Percentiles rank a stretch among this genome's conserved stretches.
Conservation (phyloP, 2,329 filamentous ascomycete genomes). For the Tympanopsis confertula region DNA sequence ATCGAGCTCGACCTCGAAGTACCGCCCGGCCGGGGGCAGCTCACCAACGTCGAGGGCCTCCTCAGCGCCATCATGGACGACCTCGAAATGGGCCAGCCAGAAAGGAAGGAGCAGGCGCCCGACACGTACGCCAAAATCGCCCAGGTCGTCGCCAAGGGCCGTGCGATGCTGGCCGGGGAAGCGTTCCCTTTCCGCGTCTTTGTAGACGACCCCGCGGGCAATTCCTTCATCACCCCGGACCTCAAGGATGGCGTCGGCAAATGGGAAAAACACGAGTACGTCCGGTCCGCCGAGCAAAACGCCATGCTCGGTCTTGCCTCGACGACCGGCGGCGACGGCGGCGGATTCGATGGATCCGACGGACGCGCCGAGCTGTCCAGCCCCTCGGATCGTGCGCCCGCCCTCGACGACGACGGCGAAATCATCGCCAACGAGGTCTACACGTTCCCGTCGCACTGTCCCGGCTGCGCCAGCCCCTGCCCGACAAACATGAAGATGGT, state of each 20-base stretch:
- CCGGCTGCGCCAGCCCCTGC: slow-evolving; percentile 76
- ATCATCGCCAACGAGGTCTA: slow-evolving; percentile 90
- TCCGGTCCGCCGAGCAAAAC: slow-evolving; percentile 76
- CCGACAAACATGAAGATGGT: slow-evolving; percentile 98
- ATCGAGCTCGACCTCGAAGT: slow-evolving; percentile 91
- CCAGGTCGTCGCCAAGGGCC: slow-evolving; percentile 61
- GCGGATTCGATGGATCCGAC: slow-evolving; percentile 38
- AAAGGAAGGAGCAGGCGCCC: slow-evolving; percentile 64
- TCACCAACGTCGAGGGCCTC: slow-evolving; percentile 88
- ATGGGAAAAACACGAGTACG: slow-evolving; percentile 77
- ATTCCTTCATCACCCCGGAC: slow-evolving; percentile 91
- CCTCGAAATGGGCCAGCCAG: slow-evolving; percentile 70
- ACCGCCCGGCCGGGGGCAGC: slow-evolving; percentile 76
- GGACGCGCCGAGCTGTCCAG: slow-evolving; percentile 26
- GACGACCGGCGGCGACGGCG: slow-evolving; percentile 40
- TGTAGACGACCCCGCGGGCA: slow-evolving; percentile 84
- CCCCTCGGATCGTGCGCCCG: slow-evolving; percentile 22
- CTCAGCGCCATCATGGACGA: slow-evolving; percentile 69
- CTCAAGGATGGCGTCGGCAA: slow-evolving; percentile 71
- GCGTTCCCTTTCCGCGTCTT: slow-evolving; percentile 79
- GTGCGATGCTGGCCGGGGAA: slow-evolving; percentile 66
- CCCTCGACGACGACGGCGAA: slow-evolving; percentile 35
- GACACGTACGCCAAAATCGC: slow-evolving; percentile 71
- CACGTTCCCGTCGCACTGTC: slow-evolving; percentile 81
- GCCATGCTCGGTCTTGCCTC: slow-evolving; percentile 67